These are phyloP conservation scores for Globisporangium ultimum DNA, from an alignment of 352 stramenopile genomes.

Conservation along the genomic window DNA sequence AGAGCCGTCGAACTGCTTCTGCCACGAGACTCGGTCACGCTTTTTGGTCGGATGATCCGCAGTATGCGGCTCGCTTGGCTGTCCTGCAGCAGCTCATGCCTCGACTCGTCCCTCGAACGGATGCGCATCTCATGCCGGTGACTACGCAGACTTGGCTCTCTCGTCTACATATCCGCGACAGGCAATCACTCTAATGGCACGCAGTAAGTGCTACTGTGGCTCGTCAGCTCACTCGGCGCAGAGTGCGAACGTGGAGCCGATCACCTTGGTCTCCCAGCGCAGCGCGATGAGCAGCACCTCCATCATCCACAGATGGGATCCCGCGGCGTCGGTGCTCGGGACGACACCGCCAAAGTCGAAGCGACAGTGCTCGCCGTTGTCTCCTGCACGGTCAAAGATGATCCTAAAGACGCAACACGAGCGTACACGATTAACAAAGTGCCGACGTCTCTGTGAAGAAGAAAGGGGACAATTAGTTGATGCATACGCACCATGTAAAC, in stretches of 20 bases:
- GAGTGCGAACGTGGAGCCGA: constrained; percentile 30
- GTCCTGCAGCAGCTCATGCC: too few species aligned
- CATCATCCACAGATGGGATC: constrained; percentile 56
- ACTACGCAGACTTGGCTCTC: too few species aligned
- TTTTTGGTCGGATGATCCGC: too few species aligned
- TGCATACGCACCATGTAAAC: constrained; percentile 37
- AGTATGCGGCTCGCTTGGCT: too few species aligned
- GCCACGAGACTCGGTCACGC: too few species aligned
- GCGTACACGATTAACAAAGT: too few species aligned
- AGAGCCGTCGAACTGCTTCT: too few species aligned
- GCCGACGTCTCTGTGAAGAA: too few species aligned
- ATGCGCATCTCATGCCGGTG: too few species aligned
- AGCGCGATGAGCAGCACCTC: constrained; percentile 56
- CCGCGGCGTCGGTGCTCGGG: constrained; percentile 29
- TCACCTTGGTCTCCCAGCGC: constrained; percentile 46
- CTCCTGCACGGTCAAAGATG: constrained; percentile 28
- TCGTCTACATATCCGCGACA: background rate
- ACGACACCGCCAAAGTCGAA: constrained; percentile 54
- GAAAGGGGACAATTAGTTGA: background rate
- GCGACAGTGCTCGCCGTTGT: constrained; percentile 16
- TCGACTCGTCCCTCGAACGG: too few species aligned
- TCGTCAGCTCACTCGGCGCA: background rate
- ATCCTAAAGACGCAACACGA: constrained; percentile 23
- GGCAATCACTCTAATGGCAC: background rate
- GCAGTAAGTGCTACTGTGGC: background rate